Conservation (phyloP, 345 rosid genomes). For the Rhodamnia rubescens region DNA sequence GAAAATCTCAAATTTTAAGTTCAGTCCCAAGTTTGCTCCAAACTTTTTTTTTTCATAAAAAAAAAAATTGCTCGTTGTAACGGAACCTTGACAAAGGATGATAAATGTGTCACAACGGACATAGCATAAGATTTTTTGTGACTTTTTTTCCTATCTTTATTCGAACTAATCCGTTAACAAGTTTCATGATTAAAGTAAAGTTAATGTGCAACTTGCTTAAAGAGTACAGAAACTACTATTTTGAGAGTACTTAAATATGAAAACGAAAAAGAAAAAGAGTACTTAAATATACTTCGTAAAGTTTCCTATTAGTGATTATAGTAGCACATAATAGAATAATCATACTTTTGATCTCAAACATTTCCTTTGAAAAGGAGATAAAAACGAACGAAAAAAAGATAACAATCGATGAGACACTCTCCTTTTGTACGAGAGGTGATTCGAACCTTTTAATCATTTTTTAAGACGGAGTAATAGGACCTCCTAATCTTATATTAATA, state of each 20-base stretch:
- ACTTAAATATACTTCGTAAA: neutral
- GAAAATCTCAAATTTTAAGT: neutral
- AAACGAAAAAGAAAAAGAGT: neutral
- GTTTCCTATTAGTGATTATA: neutral
- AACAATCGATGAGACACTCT: neutral
- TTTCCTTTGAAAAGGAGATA: neutral
- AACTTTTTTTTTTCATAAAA: neutral
- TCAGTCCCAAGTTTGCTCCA: neutral
- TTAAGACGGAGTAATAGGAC: neutral
- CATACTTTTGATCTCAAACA: too few species aligned
- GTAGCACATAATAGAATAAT: neutral
- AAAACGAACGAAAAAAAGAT: neutral
- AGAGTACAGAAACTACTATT: neutral
- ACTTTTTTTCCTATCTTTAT: neutral
- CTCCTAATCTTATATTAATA: neutral
- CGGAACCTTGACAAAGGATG: accelerated
- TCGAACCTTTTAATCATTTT: neutral
- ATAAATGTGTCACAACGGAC: neutral
- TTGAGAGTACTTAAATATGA: neutral
- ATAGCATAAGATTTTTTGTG: neutral
- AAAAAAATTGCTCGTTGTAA: neutral
- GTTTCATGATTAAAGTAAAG: neutral
- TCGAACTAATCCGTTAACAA: neutral
- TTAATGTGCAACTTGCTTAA: neutral
- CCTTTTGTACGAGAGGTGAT: accelerated